These are phyloP conservation scores for Colletotrichum somersetense DNA, from an alignment of 2,329 filamentous ascomycete genomes.

Conservation along the genomic window DNA sequence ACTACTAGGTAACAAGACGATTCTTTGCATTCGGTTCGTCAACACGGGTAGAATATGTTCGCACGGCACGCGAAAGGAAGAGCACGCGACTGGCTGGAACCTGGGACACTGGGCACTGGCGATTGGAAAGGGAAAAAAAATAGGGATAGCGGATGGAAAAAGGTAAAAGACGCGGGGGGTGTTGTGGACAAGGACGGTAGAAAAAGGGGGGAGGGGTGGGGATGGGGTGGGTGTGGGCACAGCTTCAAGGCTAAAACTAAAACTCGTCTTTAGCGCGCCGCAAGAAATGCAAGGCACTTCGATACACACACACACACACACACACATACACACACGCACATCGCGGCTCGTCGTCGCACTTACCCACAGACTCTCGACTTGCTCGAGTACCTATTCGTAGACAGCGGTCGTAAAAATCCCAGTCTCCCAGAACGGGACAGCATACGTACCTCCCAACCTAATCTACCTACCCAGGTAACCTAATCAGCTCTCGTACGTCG, in stretches of 20 bases:
- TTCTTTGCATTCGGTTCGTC: background rate
- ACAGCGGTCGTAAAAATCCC: background rate
- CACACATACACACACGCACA: background rate
- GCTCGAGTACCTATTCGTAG: background rate
- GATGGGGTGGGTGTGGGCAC: conserved; percentile 24
- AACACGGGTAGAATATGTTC: background rate
- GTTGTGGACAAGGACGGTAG: background rate
- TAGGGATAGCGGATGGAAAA: conserved; percentile 5
- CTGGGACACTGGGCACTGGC: conserved; percentile 33
- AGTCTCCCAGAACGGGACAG: background rate
- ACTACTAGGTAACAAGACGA: conserved; percentile 12
- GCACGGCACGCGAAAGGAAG: conserved; percentile 27
- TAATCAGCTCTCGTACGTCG: conserved; percentile 4
- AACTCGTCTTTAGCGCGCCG: conserved; percentile 36
- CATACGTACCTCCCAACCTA: background rate
- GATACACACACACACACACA: conserved; percentile 8
- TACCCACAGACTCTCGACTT: conserved; percentile 3
- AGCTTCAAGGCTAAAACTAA: conserved; percentile 38
- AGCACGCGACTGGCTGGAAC: conserved; percentile 37
- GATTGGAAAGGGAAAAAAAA: background rate
- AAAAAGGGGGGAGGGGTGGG: background rate
- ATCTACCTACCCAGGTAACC: background rate
- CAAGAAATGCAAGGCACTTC: conserved; percentile 38
- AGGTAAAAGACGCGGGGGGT: conserved; percentile 2
- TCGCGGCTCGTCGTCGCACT: conserved; percentile 12